Conservation (phyloP, 1,284 basidiomycete genomes). For the Rhodotorula sp. region DNA sequence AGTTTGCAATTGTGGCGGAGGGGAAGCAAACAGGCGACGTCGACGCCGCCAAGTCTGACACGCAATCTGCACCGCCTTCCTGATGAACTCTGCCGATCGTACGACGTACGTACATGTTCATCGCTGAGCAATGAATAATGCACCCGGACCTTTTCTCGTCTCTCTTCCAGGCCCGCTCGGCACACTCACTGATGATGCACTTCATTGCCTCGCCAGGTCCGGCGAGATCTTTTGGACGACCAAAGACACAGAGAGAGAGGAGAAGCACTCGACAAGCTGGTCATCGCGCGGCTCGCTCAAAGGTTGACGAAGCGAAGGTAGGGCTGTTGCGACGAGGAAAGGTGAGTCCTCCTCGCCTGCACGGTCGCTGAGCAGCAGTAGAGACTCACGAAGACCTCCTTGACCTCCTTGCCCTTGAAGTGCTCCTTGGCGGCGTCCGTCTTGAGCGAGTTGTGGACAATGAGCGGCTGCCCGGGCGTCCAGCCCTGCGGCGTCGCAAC, state of each 20-base stretch:
- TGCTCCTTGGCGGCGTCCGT: constrained; percentile 85
- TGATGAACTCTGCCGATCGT: no score
- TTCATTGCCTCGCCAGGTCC: background rate
- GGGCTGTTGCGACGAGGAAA: background rate
- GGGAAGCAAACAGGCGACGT: no score
- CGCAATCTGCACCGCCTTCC: no score
- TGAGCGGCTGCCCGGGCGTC: constrained; percentile 78
- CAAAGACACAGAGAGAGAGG: background rate
- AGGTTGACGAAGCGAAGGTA: constrained; percentile 37
- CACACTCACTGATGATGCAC: no score
- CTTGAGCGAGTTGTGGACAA: constrained; percentile 65
- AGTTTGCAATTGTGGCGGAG: no score
- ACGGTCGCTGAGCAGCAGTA: no score
- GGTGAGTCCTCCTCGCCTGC: constrained; percentile 31
- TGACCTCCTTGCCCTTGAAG: constrained; percentile 64
- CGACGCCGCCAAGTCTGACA: no score
- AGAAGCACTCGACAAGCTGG: no score
- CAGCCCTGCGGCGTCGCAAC: constrained; percentile 56
- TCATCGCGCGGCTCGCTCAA: constrained; percentile 6
- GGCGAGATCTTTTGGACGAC: background rate
- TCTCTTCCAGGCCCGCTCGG: no score
- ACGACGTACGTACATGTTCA: no score
- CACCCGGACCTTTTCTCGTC: no score
- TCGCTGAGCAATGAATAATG: no score
- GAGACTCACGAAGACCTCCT: constrained; percentile 47